A percentile compares a stretch with the other conserved stretches of the same genome.
Conservation (phyloP, 176 grass and related monocot genomes). For the Miscanthus lutarioriparius region DNA sequence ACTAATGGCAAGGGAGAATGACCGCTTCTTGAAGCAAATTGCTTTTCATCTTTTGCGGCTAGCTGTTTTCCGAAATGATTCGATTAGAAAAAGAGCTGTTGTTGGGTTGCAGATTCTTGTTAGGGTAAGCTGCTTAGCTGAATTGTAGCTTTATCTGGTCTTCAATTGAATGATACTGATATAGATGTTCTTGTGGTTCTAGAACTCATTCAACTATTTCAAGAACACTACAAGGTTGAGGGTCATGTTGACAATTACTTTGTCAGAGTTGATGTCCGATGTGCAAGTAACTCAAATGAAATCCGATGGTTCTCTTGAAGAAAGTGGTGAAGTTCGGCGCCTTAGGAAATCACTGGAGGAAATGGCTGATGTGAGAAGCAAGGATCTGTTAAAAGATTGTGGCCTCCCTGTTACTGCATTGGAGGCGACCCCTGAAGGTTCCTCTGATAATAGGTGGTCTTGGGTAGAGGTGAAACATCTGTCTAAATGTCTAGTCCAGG, state of each 20-base stretch:
- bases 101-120: conserved; percentile 91
- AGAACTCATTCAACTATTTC: conserved; percentile 96
- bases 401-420: conserved; percentile 71
- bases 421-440: conserved; percentile 68
- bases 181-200: conserved; percentile 41
- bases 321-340: conserved; percentile 88
- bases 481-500: conserved; percentile 85
- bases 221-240: conserved; percentile 86
- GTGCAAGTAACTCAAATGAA: conserved; percentile 99
- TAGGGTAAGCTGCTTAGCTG: conserved; percentile 64
- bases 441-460: conserved; percentile 75
- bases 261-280: conserved; percentile 93
- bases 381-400: conserved; percentile 69
- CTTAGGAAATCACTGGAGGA: conserved; percentile 90
- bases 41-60: conserved; percentile 95
- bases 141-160: conserved; percentile 34
- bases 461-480: conserved; percentile 94
- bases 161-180: conserved; percentile 45
- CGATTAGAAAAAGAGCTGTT: conserved; percentile 81
- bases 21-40: conserved; percentile 98
- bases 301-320: conserved; percentile 91
- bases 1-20: conserved; percentile 98
- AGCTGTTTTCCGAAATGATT: conserved; percentile 94
- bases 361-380: conserved; percentile 78
- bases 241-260: conserved; percentile 99